Evolutionary conservation across 169 alveolate genomes (phyloP), one percentile per base, ranked within the genome.

Genomic region (Cryptosporidium bovis): DNA sequence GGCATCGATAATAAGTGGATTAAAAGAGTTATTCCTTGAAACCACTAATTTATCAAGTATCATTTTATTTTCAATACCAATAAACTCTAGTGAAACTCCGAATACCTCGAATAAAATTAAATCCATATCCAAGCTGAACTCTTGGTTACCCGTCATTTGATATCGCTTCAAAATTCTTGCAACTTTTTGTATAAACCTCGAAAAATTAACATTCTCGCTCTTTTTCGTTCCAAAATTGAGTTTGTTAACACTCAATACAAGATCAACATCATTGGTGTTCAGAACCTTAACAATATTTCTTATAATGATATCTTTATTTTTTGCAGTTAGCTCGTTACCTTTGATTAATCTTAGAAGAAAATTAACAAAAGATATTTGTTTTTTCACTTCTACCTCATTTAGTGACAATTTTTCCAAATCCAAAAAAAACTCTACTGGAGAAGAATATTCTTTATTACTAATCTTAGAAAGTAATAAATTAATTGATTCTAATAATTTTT

Each of bases 41-140:
- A 40, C 48, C 0, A 40, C 13, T 12, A 44, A 10, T 44, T 77
- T 64, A 40, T 60, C 20, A 20, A 60, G 3, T 15, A 77, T 60
- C 12, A 12, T 40, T 60, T 60, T 31, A 10, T 13, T 7, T 15
- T 40, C 36, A 27, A 77, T 36, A 24, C 87, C 87, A 15, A 77
- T 29, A 13, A 40, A 27, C 13, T 62, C 50, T 24, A 77, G 27
- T 31, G 44, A 34, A 29, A 77, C 31, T 27, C 87, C 87, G 36
- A 77, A 62, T 2, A 58, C 64, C n/a, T 77, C 87, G 5, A 77
- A 31, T 53, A 69, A 56, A 56, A 69, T 53, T 3, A 56, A 29
- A 33, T 69, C 48, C n/a, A 69, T 53, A 50, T 44, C 20, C 27
- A 34, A 51, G 46, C n/a, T 13, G 5, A 7, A 51, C 24, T 12